Conservation (phyloP, 257 asterid species). For the Marsdenia floribunda region DNA sequence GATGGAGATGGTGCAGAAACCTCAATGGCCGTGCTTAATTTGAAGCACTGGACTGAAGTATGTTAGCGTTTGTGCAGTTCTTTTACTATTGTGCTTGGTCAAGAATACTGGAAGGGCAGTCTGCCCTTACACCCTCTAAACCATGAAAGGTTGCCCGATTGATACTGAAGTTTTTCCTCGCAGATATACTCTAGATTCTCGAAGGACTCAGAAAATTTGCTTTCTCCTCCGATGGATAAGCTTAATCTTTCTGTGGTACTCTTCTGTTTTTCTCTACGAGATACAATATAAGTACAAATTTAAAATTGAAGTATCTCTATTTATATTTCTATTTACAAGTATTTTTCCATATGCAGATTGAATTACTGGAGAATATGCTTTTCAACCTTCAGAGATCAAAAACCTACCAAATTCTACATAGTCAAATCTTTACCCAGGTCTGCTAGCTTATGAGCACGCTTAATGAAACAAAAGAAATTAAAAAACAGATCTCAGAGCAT, state of each 20-base stretch:
- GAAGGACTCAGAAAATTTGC: slow-evolving; percentile 45
- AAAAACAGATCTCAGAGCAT: neutral
- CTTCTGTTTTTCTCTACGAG: slow-evolving; percentile 6
- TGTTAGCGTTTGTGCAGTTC: slow-evolving; percentile 28
- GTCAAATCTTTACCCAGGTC: slow-evolving; percentile 57
- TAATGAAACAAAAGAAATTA: slow-evolving; percentile 1
- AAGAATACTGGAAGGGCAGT: neutral
- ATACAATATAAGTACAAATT: neutral
- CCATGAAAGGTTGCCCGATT: slow-evolving; percentile 11
- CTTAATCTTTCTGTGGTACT: slow-evolving; percentile 15
- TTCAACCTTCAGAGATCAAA: slow-evolving; percentile 53
- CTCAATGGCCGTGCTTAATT: slow-evolving; percentile 29
- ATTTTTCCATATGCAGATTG: slow-evolving; percentile 45
- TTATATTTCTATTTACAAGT: slow-evolving; percentile 13
- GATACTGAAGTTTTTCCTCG: slow-evolving; percentile 33
- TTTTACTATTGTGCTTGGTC: neutral
- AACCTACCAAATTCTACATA: slow-evolving; percentile 46
- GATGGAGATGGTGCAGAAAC: slow-evolving; percentile 28
- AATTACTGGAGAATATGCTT: slow-evolving; percentile 52
- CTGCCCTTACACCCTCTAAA: neutral
- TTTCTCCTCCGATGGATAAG: slow-evolving; percentile 23
- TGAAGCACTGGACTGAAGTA: slow-evolving; percentile 63
- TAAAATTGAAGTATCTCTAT: neutral
- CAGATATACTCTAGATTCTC: slow-evolving; percentile 60
- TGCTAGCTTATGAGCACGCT: slow-evolving; percentile 22